Conservation (phyloP, 805 yeast genomes). For the Lachancea fermentati region DNA sequence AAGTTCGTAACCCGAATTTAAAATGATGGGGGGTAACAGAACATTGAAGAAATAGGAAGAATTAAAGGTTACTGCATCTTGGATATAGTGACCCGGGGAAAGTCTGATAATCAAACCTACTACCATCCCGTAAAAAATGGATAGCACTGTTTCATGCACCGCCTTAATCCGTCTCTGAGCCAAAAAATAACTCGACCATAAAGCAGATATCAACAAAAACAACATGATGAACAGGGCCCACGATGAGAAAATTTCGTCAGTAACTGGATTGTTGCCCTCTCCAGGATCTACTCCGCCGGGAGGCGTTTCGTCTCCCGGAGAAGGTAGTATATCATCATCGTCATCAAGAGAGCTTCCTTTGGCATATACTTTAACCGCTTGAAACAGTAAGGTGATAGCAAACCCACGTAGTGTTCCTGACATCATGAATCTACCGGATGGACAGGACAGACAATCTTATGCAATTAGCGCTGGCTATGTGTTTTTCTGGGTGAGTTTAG, state of each 20-base stretch:
- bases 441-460: too few species aligned
- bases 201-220: slow-evolving; percentile 73
- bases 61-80: slow-evolving; percentile 93
- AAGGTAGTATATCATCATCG: slow-evolving; percentile 37
- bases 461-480: too few species aligned
- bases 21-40: slow-evolving; percentile 89
- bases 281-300: slow-evolving; percentile 49
- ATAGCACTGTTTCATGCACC: slow-evolving; percentile 94
- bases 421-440: too few species aligned
- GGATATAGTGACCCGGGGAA: slow-evolving; percentile 94
- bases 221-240: slow-evolving; percentile 94
- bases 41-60: slow-evolving; percentile 92
- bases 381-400: too few species aligned
- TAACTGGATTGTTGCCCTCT: slow-evolving; percentile 70
- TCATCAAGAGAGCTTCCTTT: too few species aligned
- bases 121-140: slow-evolving; percentile 94
- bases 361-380: too few species aligned
- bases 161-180: slow-evolving; percentile 90
- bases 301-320: slow-evolving; percentile 29
- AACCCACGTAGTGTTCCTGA: too few species aligned
- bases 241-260: slow-evolving; percentile 92
- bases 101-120: slow-evolving; percentile 88
- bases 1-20: slow-evolving; percentile 93
- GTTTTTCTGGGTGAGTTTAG: too few species aligned
- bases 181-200: slow-evolving; percentile 91